Evolutionary conservation across 1,284 basidiomycete species (phyloP).

Genomic region (Pseudozyma sp.): DNA sequence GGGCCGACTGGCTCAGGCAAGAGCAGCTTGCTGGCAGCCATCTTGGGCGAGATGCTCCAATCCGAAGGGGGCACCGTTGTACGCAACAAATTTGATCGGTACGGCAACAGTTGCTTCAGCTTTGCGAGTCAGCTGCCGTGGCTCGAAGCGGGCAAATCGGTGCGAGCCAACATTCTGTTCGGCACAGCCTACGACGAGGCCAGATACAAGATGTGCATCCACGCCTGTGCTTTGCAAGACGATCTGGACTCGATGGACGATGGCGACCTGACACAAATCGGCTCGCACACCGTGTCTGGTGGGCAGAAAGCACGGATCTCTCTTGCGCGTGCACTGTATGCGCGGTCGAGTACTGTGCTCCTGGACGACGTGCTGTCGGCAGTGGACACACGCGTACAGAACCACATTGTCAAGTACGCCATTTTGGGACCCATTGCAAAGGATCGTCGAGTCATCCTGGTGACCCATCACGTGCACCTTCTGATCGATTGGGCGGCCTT

Average conservation of each 20-base stretch:
- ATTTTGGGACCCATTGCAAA: constrained; percentile 65
- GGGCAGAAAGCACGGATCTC: constrained; percentile 63
- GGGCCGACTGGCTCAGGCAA: constrained; percentile 64
- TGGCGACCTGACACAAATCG: constrained; percentile 62
- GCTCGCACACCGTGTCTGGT: constrained; percentile 60
- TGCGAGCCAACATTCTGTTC: constrained; percentile 62
- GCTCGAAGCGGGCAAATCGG: constrained; percentile 48
- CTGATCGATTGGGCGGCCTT: constrained; percentile 34
- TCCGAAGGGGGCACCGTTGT: constrained; percentile 31
- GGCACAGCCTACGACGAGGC: constrained; percentile 41
- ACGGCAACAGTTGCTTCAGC: constrained; percentile 51
- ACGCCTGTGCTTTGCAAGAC: constrained; percentile 59
- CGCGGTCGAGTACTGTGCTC: constrained; percentile 55
- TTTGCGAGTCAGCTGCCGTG: constrained; percentile 51
- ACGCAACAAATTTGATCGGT: constrained; percentile 48
- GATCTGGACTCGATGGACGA: constrained; percentile 61
- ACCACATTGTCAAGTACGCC: constrained; percentile 69
- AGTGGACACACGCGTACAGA: constrained; percentile 76
- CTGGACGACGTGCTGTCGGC: constrained; percentile 65
- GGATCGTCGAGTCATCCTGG: constrained; percentile 77
- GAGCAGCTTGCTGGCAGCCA: constrained; percentile 55
- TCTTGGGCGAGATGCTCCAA: constrained; percentile 59
- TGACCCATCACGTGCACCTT: constrained; percentile 74
- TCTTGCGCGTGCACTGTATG: constrained; percentile 63
- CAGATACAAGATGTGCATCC: constrained; percentile 54